phyloP scores from a whole-genome alignment of 1,139 yeast species.

The Yamadazyma sp. region DNA sequence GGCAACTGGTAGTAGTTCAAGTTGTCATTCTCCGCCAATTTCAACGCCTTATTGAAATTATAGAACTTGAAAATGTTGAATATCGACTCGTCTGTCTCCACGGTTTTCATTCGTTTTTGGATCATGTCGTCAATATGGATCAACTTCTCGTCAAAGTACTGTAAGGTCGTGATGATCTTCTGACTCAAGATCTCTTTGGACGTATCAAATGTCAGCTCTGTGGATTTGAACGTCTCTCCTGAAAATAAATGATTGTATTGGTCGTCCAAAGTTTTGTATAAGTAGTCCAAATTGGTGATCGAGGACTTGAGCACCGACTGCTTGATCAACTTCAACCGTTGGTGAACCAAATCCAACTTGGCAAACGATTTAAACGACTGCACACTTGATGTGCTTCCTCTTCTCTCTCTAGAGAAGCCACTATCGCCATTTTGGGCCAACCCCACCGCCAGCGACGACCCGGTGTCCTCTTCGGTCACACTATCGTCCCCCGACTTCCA shows the following conservation, averaged over 20 bases:
- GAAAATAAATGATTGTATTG: slow-evolving; percentile 50
- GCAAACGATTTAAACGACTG: slow-evolving; percentile 34
- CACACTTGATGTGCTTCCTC: slow-evolving; percentile 27
- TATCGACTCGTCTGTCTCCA: slow-evolving; percentile 27
- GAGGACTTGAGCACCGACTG: slow-evolving; percentile 43
- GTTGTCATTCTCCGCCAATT: slow-evolving; percentile 54
- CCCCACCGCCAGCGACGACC: too few species aligned
- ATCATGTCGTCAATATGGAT: slow-evolving; percentile 51
- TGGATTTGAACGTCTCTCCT: slow-evolving; percentile 12
- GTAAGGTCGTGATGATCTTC: slow-evolving; percentile 53
- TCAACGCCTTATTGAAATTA: slow-evolving; percentile 61
- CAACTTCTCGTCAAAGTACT: slow-evolving; percentile 56
- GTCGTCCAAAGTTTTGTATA: slow-evolving; percentile 53
- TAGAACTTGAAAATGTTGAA: slow-evolving; percentile 48
- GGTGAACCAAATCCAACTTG: slow-evolving; percentile 41
- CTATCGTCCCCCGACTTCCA: slow-evolving; percentile 11
- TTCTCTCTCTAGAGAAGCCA: slow-evolving; percentile 17
- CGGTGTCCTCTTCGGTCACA: slow-evolving; percentile 7
- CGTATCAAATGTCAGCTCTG: slow-evolving; percentile 18
- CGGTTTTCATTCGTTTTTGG: slow-evolving; percentile 34
- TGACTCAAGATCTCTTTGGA: slow-evolving; percentile 36
- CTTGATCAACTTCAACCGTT: slow-evolving; percentile 42
- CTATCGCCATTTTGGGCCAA: background rate
- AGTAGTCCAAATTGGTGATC: slow-evolving; percentile 44
- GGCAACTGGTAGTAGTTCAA: slow-evolving; percentile 88